Conservation (phyloP, 2,329 filamentous ascomycete species). For the Cladosporium sp. region DNA sequence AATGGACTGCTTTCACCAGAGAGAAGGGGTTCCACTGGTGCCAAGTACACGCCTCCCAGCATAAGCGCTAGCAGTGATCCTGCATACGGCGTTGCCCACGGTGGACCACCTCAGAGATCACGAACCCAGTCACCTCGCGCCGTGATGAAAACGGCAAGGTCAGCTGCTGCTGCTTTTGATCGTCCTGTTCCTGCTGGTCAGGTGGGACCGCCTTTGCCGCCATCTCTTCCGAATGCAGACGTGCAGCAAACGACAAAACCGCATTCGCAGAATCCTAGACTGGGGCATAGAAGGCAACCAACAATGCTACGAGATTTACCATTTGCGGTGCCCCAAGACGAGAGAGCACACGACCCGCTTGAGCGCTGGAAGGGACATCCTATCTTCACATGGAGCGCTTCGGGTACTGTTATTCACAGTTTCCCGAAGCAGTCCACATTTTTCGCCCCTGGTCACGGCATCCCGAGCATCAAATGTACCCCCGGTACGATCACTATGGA, state of each 20-base stretch:
- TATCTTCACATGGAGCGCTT: slow-evolving; percentile 83
- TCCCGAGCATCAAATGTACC: slow-evolving; percentile 77
- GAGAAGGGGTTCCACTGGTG: slow-evolving; percentile 19
- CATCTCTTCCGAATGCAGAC: slow-evolving; percentile 26
- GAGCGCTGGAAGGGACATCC: slow-evolving; percentile 90
- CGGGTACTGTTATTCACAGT: slow-evolving; percentile 76
- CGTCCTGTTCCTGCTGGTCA: slow-evolving; percentile 16
- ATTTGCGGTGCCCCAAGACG: slow-evolving; percentile 58
- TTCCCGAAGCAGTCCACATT: slow-evolving; percentile 88
- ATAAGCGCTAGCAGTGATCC: slow-evolving; percentile 11
- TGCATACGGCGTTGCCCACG: slow-evolving; percentile 28
- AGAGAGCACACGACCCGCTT: slow-evolving; percentile 67
- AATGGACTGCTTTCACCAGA: slow-evolving; percentile 29
- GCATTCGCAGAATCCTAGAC: not conserved
- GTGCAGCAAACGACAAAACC: slow-evolving; percentile 22
- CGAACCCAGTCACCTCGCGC: slow-evolving; percentile 62
- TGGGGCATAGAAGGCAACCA: slow-evolving; percentile 42
- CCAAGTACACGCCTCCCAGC: slow-evolving; percentile 49
- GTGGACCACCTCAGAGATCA: slow-evolving; percentile 35
- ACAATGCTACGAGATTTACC: slow-evolving; percentile 49
- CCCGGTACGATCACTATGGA: slow-evolving; percentile 80
- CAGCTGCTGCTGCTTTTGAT: slow-evolving; percentile 34
- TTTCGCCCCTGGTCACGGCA: slow-evolving; percentile 71
- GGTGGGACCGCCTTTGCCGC: slow-evolving; percentile 12
- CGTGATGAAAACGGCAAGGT: slow-evolving; percentile 50